These are phyloP conservation scores for Xylaria sp. DNA, from an alignment of 2,329 filamentous ascomycete species.

Conservation along the genomic window DNA sequence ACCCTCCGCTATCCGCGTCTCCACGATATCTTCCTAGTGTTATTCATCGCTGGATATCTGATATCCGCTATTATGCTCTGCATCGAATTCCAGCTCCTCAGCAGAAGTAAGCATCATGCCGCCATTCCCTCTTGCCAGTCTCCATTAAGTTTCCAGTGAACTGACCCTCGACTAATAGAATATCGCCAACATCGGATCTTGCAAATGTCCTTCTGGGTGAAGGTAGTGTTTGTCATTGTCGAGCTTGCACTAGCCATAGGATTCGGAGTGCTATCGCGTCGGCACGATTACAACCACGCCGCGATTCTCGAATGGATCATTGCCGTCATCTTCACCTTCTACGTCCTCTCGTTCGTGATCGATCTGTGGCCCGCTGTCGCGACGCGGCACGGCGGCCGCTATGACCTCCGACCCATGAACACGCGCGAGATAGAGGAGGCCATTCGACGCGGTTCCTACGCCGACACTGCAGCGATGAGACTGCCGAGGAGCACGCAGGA, in stretches of 20 bases:
- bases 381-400: conserved; percentile 53
- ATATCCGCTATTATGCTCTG: conserved; percentile 89
- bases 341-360: conserved; percentile 85
- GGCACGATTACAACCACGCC: conserved; percentile 68
- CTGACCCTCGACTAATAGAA: conserved; percentile 53
- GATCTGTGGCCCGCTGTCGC: conserved; percentile 84
- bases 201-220: conserved; percentile 84
- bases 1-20: conserved; percentile 72
- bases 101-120: conserved; percentile 65
- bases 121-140: background rate
- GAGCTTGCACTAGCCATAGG: conserved; percentile 79
- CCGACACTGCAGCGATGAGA: conserved; percentile 20
- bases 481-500: conserved; percentile 43
- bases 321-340: conserved; percentile 87
- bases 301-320: conserved; percentile 85
- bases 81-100: conserved; percentile 87
- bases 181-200: conserved; percentile 81
- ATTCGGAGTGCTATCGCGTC: conserved; percentile 71
- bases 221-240: conserved; percentile 83
- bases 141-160: conserved; percentile 1
- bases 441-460: conserved; percentile 38
- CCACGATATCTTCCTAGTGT: conserved; percentile 79
- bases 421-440: conserved; percentile 46
- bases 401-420: conserved; percentile 41
- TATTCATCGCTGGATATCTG: conserved; percentile 90